A percentile compares a stretch with the other conserved stretches of the same genome.
Conservation (phyloP, 148 eudicot species). For the Amaranthus hypochondriacus region DNA sequence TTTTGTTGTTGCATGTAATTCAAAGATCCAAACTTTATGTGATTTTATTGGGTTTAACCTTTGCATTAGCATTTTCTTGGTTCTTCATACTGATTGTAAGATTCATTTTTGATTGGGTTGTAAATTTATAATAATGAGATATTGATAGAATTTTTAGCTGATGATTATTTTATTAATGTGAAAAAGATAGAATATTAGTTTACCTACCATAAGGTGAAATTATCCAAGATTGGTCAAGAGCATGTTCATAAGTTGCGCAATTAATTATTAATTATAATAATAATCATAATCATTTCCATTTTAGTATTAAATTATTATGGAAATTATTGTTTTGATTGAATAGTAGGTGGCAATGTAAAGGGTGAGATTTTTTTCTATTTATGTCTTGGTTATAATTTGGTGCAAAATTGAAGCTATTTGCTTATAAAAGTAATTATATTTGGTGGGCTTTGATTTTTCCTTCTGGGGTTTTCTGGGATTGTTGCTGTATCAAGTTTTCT, state of each 20-base stretch:
- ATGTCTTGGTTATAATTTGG: constrained; percentile 6
- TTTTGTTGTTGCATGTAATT: neutral
- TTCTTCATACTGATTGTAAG: neutral
- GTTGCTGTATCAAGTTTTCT: neutral
- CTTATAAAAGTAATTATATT: constrained; percentile 12
- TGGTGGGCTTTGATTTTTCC: constrained; percentile 2
- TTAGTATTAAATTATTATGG: too few relatives aligned
- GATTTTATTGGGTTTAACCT: neutral
- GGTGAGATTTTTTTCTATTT: neutral
- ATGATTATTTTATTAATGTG: neutral
- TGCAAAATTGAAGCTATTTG: constrained; percentile 3
- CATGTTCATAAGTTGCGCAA: constrained; percentile 17
- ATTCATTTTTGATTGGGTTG: neutral
- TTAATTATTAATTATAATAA: neutral
- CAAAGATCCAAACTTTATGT: neutral
- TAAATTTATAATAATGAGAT: too few relatives aligned
- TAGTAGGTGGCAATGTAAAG: neutral
- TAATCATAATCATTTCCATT: too few relatives aligned
- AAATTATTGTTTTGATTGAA: constrained; percentile 7
- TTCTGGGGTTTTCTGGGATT: constrained; percentile 1
- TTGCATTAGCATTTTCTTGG: neutral
- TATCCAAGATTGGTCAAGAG: neutral
- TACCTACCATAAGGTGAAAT: constrained; percentile 16
- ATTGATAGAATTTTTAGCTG: neutral
- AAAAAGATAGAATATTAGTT: constrained; percentile 7